phyloP scores from a whole-genome alignment of 257 asterid species.

The Primulina huaijiensis region DNA sequence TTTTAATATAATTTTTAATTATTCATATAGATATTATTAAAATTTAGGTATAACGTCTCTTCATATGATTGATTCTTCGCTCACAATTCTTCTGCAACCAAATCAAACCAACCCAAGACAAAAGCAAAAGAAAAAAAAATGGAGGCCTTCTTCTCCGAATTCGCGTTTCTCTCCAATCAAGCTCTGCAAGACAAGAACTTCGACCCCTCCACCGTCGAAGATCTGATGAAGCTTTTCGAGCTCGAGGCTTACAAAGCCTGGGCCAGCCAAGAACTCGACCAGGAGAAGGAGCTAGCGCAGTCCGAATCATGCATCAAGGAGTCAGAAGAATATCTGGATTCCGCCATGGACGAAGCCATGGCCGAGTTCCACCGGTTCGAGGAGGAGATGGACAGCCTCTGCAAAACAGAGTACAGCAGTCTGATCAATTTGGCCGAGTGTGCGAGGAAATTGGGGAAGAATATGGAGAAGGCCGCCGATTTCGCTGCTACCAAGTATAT shows the following conservation, averaged over 20 bases:
- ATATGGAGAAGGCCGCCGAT: slow-evolving; percentile 57
- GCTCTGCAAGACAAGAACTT: slow-evolving; percentile 68
- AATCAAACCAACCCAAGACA: not conserved
- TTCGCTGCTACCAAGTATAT: slow-evolving; percentile 68
- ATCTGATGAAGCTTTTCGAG: slow-evolving; percentile 76
- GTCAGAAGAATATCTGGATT: slow-evolving; percentile 58
- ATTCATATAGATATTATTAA: no score
- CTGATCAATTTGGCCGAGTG: slow-evolving; percentile 47
- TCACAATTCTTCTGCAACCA: not conserved
- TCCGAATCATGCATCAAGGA: slow-evolving; percentile 41
- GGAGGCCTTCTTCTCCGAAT: slow-evolving; percentile 74
- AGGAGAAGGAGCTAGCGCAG: slow-evolving; percentile 33
- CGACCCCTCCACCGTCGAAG: slow-evolving; percentile 69
- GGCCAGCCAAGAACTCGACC: slow-evolving; percentile 74
- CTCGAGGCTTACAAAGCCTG: slow-evolving; percentile 83
- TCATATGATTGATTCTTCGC: not conserved
- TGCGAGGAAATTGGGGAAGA: slow-evolving; percentile 57
- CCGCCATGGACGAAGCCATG: slow-evolving; percentile 90
- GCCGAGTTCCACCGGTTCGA: slow-evolving; percentile 70
- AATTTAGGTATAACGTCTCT: not conserved
- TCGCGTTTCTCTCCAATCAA: slow-evolving; percentile 57
- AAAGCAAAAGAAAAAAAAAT: slow-evolving; percentile 25
- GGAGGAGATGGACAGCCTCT: slow-evolving; percentile 61
- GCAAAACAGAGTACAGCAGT: slow-evolving; percentile 43
- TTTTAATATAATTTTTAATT: no score